Evolutionary conservation across 2,329 filamentous ascomycete species (phyloP), one percentile per base, ranked within the genome.

Genomic region (Rhynchosporium agropyri): DNA sequence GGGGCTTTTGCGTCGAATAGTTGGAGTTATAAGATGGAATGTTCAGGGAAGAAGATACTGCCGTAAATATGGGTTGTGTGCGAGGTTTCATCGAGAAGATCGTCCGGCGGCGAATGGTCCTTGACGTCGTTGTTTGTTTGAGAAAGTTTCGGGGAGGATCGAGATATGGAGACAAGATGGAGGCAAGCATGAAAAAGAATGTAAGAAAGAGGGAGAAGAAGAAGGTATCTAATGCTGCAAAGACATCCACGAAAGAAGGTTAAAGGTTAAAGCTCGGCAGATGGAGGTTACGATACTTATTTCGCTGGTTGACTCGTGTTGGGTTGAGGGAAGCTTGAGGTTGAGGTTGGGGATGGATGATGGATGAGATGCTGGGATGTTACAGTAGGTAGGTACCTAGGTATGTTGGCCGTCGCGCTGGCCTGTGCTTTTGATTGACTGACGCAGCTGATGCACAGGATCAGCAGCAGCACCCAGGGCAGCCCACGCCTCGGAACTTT

Each of bases 121-220:
- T 40, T 50, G 56, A 58, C 56, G 56, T 58, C 42, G 59, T 45
- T 55, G 57, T 63, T 45, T 55, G 57, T 63, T 65, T 61, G 57
- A 28, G 40, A 31, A 20, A 31, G 46, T 38, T 50, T 58, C 33
- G 56, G 56, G n/a, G 29, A 7, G 42, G 50, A 51, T 33, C 28
- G 38, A 33, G 45, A 42, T 58, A 51, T 42, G 38, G 40, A 36
- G 51, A 42, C 36, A 55, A 15, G 33, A 40, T 9, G 20, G 51
- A 48, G 38, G 63, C 20, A 42, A 57, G 38, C 57, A 51, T 43
- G 53, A 50, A 42, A 54, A 42, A n/a, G 40, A 43, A 43, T 7
- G 20, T 33, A 29, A 43, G 33, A 56, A 58, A 29, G 29, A 40
- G 49, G 43, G 20, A 36, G 8, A 58, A 29, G n/a, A 20, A 58